Conservation (phyloP, 108 stramenopile species). For the Stephanodiscus minutulus region DNA sequence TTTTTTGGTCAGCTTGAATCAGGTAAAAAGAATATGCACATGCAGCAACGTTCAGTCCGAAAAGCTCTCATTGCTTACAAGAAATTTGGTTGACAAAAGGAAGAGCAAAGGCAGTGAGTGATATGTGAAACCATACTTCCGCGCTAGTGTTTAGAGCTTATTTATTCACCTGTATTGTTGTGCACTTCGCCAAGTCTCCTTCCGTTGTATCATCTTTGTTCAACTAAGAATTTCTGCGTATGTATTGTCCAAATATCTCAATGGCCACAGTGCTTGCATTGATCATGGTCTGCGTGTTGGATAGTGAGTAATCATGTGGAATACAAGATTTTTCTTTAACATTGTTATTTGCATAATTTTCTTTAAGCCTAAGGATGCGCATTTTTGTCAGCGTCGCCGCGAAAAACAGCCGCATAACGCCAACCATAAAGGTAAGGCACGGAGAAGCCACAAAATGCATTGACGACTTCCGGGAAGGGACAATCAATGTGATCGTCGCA, state of each 20-base stretch:
- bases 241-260: conserved; percentile 31
- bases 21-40: conserved; percentile 3
- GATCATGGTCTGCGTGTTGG: conserved; percentile 31
- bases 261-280: conserved; percentile 17
- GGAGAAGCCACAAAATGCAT: conserved; percentile 35
- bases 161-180: background rate
- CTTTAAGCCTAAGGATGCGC: background rate
- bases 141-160: background rate
- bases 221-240: conserved; percentile 41
- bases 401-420: conserved; percentile 38
- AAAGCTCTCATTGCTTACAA: conserved; percentile 27
- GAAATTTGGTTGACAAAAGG: conserved; percentile 25
- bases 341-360: background rate
- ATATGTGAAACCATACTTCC: background rate
- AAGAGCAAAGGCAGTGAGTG: conserved; percentile 22
- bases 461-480: conserved; percentile 35
- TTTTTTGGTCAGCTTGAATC: conserved; percentile 8
- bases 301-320: conserved; percentile 15
- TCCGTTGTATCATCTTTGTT: conserved; percentile 46
- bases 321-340: background rate
- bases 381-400: conserved; percentile 24
- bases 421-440: conserved; percentile 33
- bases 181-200: conserved; percentile 1
- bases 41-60: conserved; percentile 16
- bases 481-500: conserved; percentile 39